Conservation (phyloP, 305 asterid genomes). For the Withania somnifera region DNA sequence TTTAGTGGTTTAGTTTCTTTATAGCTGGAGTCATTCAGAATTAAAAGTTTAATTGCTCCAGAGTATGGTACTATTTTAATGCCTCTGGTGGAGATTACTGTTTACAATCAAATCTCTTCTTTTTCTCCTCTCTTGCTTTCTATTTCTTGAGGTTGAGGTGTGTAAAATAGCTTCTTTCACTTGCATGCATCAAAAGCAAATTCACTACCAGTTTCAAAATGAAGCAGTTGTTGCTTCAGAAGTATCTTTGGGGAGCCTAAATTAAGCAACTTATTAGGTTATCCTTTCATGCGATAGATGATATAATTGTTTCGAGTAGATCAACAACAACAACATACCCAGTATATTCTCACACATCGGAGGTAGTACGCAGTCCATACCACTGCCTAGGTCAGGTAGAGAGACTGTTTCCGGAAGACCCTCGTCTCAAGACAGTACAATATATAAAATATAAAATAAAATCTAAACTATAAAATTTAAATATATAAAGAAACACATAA, state of each 20-base stretch:
- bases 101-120: neutral
- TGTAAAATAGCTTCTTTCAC: neutral
- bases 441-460: too few species aligned
- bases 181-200: neutral
- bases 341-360: too few species aligned
- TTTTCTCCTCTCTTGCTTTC: neutral
- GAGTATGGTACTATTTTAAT: neutral
- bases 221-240: neutral
- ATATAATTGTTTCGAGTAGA: too few species aligned
- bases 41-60: neutral
- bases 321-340: too few species aligned
- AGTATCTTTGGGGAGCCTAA: neutral
- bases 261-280: neutral
- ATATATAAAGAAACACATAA: too few species aligned
- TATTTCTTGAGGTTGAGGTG: neutral
- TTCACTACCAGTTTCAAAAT: neutral
- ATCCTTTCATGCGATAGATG: neutral
- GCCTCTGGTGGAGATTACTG: neutral
- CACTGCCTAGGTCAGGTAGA: too few species aligned
- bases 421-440: too few species aligned
- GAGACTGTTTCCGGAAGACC: too few species aligned
- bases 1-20: neutral
- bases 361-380: too few species aligned
- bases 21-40: neutral
- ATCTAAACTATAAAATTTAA: too few species aligned